Conservation (phyloP, 805 yeast species). For the Grigorovia jiainica region DNA sequence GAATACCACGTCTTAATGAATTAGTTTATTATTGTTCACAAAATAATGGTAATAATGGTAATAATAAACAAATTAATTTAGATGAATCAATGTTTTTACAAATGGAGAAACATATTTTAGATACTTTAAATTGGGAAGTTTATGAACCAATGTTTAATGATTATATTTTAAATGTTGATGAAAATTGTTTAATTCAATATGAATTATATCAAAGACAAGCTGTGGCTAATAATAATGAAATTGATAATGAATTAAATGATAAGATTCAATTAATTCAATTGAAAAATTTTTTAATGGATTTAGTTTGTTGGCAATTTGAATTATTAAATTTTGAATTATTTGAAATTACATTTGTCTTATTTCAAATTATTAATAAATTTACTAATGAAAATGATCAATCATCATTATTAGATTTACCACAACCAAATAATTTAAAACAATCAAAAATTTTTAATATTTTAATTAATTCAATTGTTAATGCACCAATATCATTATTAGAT, state of each 20-base stretch:
- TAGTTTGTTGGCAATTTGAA: conserved; percentile 39
- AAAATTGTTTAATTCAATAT: conserved; percentile 35
- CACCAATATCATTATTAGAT: conserved; percentile 19
- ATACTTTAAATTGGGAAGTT: conserved; percentile 64
- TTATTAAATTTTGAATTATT: conserved; percentile 28
- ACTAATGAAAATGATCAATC: conserved; percentile 23
- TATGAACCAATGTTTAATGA: conserved; percentile 51
- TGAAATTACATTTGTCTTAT: conserved; percentile 25
- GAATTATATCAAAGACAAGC: conserved; percentile 27
- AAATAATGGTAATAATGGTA: conserved; percentile 14
- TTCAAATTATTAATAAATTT: conserved; percentile 23
- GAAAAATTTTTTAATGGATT: conserved; percentile 42
- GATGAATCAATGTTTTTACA: conserved; percentile 54
- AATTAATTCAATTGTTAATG: conserved; percentile 16
- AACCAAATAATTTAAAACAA: conserved; percentile 20
- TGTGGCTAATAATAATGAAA: conserved; percentile 19
- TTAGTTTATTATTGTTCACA: conserved; percentile 60
- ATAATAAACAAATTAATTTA: conserved; percentile 34
- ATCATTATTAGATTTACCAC: conserved; percentile 16
- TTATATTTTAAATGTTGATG: conserved; percentile 36
- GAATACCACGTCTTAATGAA: conserved; percentile 67
- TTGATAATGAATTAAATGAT: conserved; percentile 23
- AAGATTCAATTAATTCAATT: conserved; percentile 35
- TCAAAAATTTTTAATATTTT: conserved; percentile 17
- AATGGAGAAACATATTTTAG: conserved; percentile 69